Evolutionary conservation across 345 rosid genomes (phyloP).

Genomic region (Aegle marmelos): DNA sequence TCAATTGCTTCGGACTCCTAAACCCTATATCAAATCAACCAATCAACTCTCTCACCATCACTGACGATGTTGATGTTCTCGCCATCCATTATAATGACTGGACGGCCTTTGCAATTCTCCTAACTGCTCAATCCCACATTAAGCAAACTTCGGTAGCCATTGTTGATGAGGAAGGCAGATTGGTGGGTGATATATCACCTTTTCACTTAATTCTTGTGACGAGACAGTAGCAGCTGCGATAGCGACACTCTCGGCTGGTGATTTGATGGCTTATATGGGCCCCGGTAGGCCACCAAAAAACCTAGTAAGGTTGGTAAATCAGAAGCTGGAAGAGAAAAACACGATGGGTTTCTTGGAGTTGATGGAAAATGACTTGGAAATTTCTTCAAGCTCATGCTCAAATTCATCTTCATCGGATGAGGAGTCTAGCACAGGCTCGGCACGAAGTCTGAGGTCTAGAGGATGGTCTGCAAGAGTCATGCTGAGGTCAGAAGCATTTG

Average conservation of each 20-base stretch:
- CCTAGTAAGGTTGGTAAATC: constrained; percentile 38
- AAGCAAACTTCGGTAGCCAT: constrained; percentile 53
- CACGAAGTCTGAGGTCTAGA: constrained; percentile 23
- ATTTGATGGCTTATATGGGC: constrained; percentile 56
- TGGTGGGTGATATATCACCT: constrained; percentile 59
- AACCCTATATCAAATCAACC: constrained; percentile 35
- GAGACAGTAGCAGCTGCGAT: constrained; percentile 47
- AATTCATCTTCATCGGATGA: constrained; percentile 45
- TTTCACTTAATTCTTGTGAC: constrained; percentile 37
- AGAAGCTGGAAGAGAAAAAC: constrained; percentile 43
- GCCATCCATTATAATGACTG: constrained; percentile 44
- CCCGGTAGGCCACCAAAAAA: constrained; percentile 46
- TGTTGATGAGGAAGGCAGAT: constrained; percentile 30
- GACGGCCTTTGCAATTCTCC: constrained; percentile 34
- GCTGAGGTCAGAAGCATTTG: constrained; percentile 38
- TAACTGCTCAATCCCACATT: constrained; percentile 31
- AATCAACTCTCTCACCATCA: constrained; percentile 46
- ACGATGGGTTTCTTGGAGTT: constrained; percentile 32
- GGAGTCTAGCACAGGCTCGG: constrained; percentile 30
- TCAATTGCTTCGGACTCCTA: constrained; percentile 47
- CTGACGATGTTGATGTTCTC: constrained; percentile 26
- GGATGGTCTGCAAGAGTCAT: constrained; percentile 27
- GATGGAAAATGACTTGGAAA: constrained; percentile 40
- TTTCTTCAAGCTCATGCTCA: constrained; percentile 19
- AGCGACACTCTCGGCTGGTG: constrained; percentile 47